Percentiles rank a stretch among this genome's conserved stretches.
Evolutionary conservation across 371 early-diverging fungal genomes (phyloP).

Genomic region (Mortierella sp.): DNA sequence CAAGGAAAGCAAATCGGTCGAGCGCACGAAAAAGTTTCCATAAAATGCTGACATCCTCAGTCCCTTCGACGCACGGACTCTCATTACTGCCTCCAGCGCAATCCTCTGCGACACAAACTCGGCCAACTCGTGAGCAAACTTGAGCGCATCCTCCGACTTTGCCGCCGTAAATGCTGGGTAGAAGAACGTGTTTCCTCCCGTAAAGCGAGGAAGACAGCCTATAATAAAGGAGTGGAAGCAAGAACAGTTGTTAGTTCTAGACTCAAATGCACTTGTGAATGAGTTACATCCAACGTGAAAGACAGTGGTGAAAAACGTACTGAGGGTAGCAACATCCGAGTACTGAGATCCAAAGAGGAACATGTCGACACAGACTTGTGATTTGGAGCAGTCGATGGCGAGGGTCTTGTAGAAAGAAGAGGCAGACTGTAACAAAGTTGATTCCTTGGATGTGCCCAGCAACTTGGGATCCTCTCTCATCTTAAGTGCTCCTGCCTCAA

Average conservation of each 20-base stretch:
- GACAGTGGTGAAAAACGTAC: conserved; percentile 49
- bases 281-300: neutral
- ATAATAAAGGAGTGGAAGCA: neutral
- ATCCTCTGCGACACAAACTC: conserved; percentile 87
- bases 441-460: conserved; percentile 90
- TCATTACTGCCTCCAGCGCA: conserved; percentile 97
- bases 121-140: conserved; percentile 90
- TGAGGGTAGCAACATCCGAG: conserved; percentile 94
- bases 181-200: conserved; percentile 95
- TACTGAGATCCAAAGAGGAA: conserved; percentile 93
- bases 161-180: conserved; percentile 96
- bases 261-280: neutral
- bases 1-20: conserved; percentile 94
- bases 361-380: conserved; percentile 94
- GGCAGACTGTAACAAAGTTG: conserved; percentile 85
- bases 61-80: conserved; percentile 93
- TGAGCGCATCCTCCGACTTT: conserved; percentile 88
- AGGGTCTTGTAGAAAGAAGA: conserved; percentile 94
- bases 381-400: conserved; percentile 92
- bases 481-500: conserved; percentile 86
- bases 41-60: conserved; percentile 91
- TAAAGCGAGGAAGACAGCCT: conserved; percentile 87
- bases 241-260: neutral
- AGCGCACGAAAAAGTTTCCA: conserved; percentile 97
- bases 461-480: conserved; percentile 88